A percentile compares a stretch with the other conserved stretches of the same genome.
phyloP scores from a whole-genome alignment of 2,329 filamentous ascomycete genomes.

The Arachnomyces sp. region DNA sequence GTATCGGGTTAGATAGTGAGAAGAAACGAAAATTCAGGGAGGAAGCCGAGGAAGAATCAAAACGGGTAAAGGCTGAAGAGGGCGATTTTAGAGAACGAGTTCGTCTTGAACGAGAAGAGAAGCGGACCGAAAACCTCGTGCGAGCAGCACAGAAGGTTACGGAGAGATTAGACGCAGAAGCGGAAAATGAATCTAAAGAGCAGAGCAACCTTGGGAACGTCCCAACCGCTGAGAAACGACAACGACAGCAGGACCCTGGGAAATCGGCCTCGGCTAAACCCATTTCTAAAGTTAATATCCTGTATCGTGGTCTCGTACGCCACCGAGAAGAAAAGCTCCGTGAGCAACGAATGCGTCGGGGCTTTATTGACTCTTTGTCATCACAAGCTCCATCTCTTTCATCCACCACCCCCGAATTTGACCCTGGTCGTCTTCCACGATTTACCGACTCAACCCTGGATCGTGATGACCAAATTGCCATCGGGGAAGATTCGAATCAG shows the following conservation, averaged over 20 bases:
- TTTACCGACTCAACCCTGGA: conserved; percentile 64
- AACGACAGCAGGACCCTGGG: conserved; percentile 14
- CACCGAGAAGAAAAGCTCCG: conserved; percentile 61
- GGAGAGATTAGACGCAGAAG: conserved; percentile 62
- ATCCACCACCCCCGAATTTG: conserved; percentile 24
- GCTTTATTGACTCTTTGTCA: conserved; percentile 57
- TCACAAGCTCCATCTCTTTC: conserved; percentile 1
- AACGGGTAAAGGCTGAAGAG: conserved; percentile 56
- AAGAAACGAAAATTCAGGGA: conserved; percentile 68
- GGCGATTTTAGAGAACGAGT: conserved; percentile 66
- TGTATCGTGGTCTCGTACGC: conserved; percentile 70
- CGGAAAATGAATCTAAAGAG: conserved; percentile 17
- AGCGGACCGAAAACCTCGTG: conserved; percentile 59
- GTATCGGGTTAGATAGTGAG: conserved; percentile 76
- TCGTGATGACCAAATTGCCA: conserved; percentile 60
- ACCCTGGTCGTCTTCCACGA: conserved; percentile 28
- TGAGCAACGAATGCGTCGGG: conserved; percentile 55
- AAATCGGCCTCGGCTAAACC: conserved; percentile 37
- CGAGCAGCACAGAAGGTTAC: conserved; percentile 73
- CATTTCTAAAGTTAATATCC: conserved; percentile 61
- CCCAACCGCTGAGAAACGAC: conserved; percentile 1
- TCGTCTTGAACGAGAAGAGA: conserved; percentile 60
- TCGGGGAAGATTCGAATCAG: conserved; percentile 41
- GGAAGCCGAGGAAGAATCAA: conserved; percentile 49
- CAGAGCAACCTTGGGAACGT: conserved; percentile 11